Percentiles rank a stretch among this genome's conserved stretches.
Evolutionary conservation across 768 basidiomycete genomes (phyloP).

Genomic region (Gyrodon lividus): DNA sequence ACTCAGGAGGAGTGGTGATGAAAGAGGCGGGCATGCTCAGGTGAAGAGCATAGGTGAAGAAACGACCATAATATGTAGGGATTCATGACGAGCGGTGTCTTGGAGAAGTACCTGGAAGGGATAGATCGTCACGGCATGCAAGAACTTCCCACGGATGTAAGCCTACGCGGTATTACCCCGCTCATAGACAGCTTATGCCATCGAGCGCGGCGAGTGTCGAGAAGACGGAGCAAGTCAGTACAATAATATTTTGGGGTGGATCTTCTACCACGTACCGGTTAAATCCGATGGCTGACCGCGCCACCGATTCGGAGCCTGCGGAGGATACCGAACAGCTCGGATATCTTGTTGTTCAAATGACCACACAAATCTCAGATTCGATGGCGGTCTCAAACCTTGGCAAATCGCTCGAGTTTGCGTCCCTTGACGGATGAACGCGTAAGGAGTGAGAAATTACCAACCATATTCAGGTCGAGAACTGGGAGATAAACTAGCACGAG

Average conservation of each 20-base stretch:
- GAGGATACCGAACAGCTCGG: conserved; percentile 25
- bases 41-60: conserved; percentile 13
- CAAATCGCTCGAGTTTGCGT: conserved; percentile 8
- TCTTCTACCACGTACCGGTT: conserved; percentile 10
- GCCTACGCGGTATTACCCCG: conserved; percentile 10
- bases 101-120: conserved; percentile 25
- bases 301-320: conserved; percentile 15
- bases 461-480: too few relatives aligned
- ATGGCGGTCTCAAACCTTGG: conserved; percentile 9
- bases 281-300: conserved; percentile 21
- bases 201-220: conserved; percentile 3
- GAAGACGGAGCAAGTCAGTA: neutral
- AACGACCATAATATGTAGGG: conserved; percentile 22
- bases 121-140: conserved; percentile 29
- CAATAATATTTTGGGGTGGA: neutral
- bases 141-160: conserved; percentile 27
- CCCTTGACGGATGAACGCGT: neutral
- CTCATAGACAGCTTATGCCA: conserved; percentile 18
- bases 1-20: conserved; percentile 32
- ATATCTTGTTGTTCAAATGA: conserved; percentile 15
- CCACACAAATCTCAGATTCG: conserved; percentile 32
- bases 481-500: too few relatives aligned
- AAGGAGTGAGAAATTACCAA: neutral
- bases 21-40: conserved; percentile 34
- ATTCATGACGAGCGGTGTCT: conserved; percentile 28